phyloP scores from a whole-genome alignment of 2,329 filamentous ascomycete genomes.

The Fusarium nygamai region DNA sequence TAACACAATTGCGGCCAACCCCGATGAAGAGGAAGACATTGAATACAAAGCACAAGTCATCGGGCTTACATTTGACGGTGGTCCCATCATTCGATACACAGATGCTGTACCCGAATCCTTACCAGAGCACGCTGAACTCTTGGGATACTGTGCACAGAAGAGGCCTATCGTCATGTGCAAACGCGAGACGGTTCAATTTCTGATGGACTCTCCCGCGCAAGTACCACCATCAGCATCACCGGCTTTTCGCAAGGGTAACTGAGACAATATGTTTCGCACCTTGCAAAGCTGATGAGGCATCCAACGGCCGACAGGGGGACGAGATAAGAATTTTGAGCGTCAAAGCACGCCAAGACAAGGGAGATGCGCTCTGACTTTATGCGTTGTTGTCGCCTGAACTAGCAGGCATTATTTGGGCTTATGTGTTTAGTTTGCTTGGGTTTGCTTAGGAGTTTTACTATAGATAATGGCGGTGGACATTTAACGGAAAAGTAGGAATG shows the following conservation, averaged over 20 bases:
- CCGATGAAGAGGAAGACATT: constrained; percentile 48
- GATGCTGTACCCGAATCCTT: constrained; percentile 47
- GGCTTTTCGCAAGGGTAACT: constrained; percentile 16
- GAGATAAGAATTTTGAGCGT: not conserved
- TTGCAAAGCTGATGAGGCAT: not conserved
- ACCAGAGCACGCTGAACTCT: constrained; percentile 47
- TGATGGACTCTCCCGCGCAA: constrained; percentile 36
- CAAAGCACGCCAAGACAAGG: constrained; percentile 5
- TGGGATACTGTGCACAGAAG: constrained; percentile 50
- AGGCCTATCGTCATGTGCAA: constrained; percentile 53
- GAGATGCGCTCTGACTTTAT: constrained; percentile 15
- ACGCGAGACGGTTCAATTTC: constrained; percentile 48
- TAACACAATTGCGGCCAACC: constrained; percentile 51
- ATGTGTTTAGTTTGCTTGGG: not conserved
- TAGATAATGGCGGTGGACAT: not conserved
- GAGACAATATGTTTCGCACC: not conserved
- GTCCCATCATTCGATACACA: constrained; percentile 57
- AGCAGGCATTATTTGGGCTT: not conserved
- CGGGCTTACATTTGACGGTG: constrained; percentile 57
- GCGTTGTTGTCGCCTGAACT: not conserved
- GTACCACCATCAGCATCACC: constrained; percentile 9
- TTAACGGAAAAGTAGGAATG: not conserved
- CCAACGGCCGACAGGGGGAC: not conserved
- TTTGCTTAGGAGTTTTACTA: not conserved
- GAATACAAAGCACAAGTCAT: constrained; percentile 51